Evolutionary conservation across 2,329 filamentous ascomycete species (phyloP).

Genomic region (Stagonosporopsis cucurbitacearum): DNA sequence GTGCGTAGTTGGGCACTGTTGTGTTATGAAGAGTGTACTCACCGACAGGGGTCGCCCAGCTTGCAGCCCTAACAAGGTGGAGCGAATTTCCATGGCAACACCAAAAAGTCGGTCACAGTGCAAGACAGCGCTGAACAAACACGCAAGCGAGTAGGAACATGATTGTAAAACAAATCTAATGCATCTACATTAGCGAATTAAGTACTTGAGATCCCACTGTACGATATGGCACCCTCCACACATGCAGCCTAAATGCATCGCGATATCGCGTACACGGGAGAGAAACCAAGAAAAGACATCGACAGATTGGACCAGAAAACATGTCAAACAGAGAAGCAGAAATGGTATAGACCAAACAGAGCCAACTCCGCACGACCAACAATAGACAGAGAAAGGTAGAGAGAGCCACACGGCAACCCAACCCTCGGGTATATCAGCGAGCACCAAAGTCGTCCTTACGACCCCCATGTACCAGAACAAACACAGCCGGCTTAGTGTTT

Average conservation of each 20-base stretch:
- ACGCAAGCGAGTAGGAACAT: not conserved
- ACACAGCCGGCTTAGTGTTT: conserved; percentile 31
- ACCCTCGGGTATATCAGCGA: conserved; percentile 34
- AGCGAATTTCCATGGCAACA: conserved; percentile 17
- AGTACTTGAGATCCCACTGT: conserved; percentile 25
- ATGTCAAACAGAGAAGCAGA: conserved; percentile 31
- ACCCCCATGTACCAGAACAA: conserved; percentile 21
- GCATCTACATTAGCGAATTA: conserved; percentile 42
- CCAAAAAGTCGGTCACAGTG: conserved; percentile 18
- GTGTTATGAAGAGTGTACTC: conserved; percentile 11
- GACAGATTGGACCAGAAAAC: conserved; percentile 32
- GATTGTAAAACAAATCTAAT: conserved; percentile 18
- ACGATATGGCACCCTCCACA: conserved; percentile 10
- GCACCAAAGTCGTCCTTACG: conserved; percentile 22
- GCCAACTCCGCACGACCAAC: conserved; percentile 43
- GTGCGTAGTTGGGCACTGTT: conserved; percentile 15
- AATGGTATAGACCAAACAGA: conserved; percentile 47
- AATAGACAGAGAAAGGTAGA: conserved; percentile 32
- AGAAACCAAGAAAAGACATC: conserved; percentile 17
- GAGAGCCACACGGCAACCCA: conserved; percentile 18
- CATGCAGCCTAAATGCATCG: conserved; percentile 11
- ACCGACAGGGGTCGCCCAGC: conserved; percentile 15
- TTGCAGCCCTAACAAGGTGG: not conserved
- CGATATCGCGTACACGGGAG: not conserved
- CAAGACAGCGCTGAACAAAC: not conserved